Conservation (phyloP, 2,329 filamentous ascomycete genomes). For the Penicillium griseofulvum region DNA sequence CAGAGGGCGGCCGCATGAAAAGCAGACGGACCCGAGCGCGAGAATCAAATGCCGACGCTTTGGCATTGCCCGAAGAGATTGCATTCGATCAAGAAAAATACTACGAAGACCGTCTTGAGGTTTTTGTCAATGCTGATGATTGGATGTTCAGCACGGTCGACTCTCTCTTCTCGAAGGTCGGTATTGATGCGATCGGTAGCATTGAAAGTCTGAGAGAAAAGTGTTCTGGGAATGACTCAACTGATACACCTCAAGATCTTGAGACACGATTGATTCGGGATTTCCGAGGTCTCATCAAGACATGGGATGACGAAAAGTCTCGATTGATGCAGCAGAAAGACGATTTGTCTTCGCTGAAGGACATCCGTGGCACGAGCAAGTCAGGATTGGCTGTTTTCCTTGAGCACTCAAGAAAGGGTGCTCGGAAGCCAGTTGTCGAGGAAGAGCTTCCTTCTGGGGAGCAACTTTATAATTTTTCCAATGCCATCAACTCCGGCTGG, state of each 20-base stretch:
- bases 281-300: constrained; percentile 43
- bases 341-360: constrained; percentile 48
- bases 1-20: constrained; percentile 56
- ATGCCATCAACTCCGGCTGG: constrained; percentile 48
- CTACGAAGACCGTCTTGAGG: constrained; percentile 54
- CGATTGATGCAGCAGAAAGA: constrained; percentile 49
- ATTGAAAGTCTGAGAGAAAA: constrained; percentile 39
- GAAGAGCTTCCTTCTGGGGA: constrained; percentile 41
- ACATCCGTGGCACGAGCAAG: constrained; percentile 47
- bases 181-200: constrained; percentile 47
- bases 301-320: constrained; percentile 48
- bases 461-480: constrained; percentile 42
- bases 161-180: constrained; percentile 52
- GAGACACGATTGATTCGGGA: constrained; percentile 41
- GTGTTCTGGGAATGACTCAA: constrained; percentile 14
- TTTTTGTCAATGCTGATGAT: constrained; percentile 56
- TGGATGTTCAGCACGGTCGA: constrained; percentile 56
- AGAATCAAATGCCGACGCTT: constrained; percentile 53
- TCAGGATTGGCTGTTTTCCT: constrained; percentile 55
- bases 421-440: constrained; percentile 40
- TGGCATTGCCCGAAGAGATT: constrained; percentile 46
- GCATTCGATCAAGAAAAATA: constrained; percentile 54
- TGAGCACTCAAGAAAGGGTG: constrained; percentile 53
- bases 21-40: constrained; percentile 62
- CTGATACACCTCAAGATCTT: constrained; percentile 17